Conservation (phyloP, 2,329 filamentous ascomycete genomes). For the Didymosphaeria variabile region DNA sequence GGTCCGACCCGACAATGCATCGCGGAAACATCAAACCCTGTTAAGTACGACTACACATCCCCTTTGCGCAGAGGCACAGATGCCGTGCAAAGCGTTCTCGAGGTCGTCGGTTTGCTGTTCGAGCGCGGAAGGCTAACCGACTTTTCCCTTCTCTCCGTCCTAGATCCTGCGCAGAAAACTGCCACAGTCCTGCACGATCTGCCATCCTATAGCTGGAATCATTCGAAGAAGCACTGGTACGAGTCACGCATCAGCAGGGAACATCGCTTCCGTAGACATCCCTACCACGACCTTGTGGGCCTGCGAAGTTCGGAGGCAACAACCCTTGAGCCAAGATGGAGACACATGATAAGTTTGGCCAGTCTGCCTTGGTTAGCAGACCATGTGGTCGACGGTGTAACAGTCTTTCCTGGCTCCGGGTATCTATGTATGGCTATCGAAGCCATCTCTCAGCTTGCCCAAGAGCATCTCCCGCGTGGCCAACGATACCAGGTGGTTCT, state of each 20-base stretch:
- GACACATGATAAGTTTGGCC: constrained; percentile 24
- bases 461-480: background rate
- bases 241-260: constrained; percentile 18
- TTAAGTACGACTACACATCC: constrained; percentile 8
- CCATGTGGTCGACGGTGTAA: constrained; percentile 23
- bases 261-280: constrained; percentile 17
- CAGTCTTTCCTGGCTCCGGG: constrained; percentile 22
- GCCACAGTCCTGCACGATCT: constrained; percentile 17
- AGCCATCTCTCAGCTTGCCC: constrained; percentile 4
- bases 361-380: constrained; percentile 24
- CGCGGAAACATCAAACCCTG: background rate
- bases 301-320: constrained; percentile 7
- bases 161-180: background rate
- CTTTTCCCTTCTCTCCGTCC: background rate
- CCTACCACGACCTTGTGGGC: constrained; percentile 20
- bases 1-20: constrained; percentile 6
- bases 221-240: constrained; percentile 35
- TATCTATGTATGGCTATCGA: constrained; percentile 15
- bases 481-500: background rate
- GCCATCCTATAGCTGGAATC: constrained; percentile 42
- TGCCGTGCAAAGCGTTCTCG: background rate
- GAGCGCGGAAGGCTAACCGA: background rate
- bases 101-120: background rate
- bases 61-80: constrained; percentile 1
- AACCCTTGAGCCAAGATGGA: constrained; percentile 27